Base-by-base conservation (phyloP, 75 land plant genomes). In the Chamaecyparis obtusa region DNA sequence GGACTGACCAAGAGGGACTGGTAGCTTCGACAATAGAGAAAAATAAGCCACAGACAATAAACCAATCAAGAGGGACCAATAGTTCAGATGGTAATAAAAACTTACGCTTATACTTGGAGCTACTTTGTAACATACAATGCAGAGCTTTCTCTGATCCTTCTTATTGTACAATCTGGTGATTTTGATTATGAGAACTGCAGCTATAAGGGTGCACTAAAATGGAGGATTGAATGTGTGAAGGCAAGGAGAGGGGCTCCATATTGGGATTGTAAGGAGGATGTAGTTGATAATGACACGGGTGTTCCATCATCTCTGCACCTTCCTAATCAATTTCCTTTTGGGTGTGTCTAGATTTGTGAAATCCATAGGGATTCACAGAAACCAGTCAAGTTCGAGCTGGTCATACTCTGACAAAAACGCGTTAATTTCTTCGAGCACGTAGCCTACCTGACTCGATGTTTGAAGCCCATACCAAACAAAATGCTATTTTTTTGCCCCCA, bases 291-390 rank as follows among this genome's bases (percentile, higher is more conserved):
- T 13, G 76, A 46, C 83, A 81, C 49, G 83, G 49, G 83, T 81
- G 32, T 9, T 78, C 81, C 43, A 10, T 21, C 46, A 78, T 21
- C 81, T 21, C n/a, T 44, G 51, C 54, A 81, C 13, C 83, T 81
- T 81, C 83, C 49, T 81, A 27, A 21, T 80, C 24, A 74, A 74
- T 74, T 74, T 30, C 32, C n/a, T 46, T 44, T 2, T n/a, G 83
- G 14, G 83, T 1, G 30, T 46, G 54, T 81, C 11, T 81, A 32
- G 83, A 81, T 51, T 2, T 79, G 82, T 79, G 82, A 79, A 79
- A 79, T 79, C 24, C 43, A 41, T 79, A 21, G 82, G 82, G 82
- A 79, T 79, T 79, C 82, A 79, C 82, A 79, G 10, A 41, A 39
- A 79, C 19, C 82, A 41, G 82, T 79, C 46, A 79, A 79, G 46